phyloP scores from a whole-genome alignment of 345 rosid genomes.

The Salix exigua region DNA sequence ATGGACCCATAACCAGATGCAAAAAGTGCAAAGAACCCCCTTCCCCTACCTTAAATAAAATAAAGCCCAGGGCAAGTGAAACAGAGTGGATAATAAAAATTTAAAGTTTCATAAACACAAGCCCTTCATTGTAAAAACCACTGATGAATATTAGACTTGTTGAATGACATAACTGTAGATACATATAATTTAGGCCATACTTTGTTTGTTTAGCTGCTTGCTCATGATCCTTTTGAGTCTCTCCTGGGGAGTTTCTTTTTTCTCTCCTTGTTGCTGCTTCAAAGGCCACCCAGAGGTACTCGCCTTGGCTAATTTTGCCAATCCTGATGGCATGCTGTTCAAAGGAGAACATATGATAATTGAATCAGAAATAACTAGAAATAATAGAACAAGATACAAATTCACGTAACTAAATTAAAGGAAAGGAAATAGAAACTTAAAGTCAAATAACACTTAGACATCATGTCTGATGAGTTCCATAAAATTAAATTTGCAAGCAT shows the following conservation, averaged over 20 bases:
- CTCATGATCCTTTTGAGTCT: conserved; percentile 96
- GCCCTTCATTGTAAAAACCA: neutral
- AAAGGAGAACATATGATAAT: conserved; percentile 9
- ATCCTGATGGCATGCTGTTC: conserved; percentile 62
- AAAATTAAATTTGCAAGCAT: neutral
- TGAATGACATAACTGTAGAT: neutral
- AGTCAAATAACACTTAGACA: neutral
- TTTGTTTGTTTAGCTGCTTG: conserved; percentile 83
- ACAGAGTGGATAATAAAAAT: neutral
- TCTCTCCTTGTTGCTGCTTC: conserved; percentile 60
- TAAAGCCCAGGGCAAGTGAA: neutral
- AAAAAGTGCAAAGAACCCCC: neutral
- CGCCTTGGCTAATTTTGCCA: conserved; percentile 75
- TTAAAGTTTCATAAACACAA: neutral
- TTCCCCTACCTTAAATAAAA: neutral
- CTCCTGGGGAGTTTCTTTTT: conserved; percentile 98
- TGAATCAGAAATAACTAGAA: neutral
- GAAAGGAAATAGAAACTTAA: neutral
- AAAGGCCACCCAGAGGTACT: conserved; percentile 45
- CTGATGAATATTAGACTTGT: neutral
- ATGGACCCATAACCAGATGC: neutral
- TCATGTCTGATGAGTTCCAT: neutral
- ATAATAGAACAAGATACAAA: neutral
- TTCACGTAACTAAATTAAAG: neutral
- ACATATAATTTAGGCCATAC: conserved; percentile 38